Evolutionary conservation across 441 rosid genomes (phyloP), one percentile per base, ranked within the genome.

Genomic region (Bruguiera hainesii): DNA sequence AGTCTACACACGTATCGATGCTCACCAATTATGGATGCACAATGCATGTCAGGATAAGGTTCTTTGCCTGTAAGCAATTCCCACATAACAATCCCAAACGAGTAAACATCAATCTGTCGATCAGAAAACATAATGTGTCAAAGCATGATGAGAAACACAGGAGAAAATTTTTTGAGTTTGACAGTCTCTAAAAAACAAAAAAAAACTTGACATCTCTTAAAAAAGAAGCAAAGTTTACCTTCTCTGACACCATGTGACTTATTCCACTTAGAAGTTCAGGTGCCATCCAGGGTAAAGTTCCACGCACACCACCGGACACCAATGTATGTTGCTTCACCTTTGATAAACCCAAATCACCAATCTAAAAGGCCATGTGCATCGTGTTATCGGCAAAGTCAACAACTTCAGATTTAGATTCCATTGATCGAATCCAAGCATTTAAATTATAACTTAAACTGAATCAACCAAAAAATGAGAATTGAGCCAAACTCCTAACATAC

Each of bases 81-180:
- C 98, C 98, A 95, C 99, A 92, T 90, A 61, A 92, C 99, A 68
- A 95, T 86, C 64, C 96, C 99, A 76, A 95, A 95, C 28, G 99
- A 95, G 82, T 95, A 95, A 31, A 95, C 99, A 83, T 95, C 98
- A 66, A 95, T 95, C 98, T 95, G 64, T 75, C 73, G 25, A 60
- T 68, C 63, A 66, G 30, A 63, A 74, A 48, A 28, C 13, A 78
- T 51, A 62, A 46, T 7, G 46, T 37, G 1, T 72, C 31, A 28
- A 25, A 29, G 60, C 19, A 16, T 21, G 35, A 33, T n/a, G 33
- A 64, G 31, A 65, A 31, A 68, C 20, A 13, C 33, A 61, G 48
- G 46, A 68, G 52, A 51, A n/a, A 23, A 23, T 23, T 23, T 21
- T 21, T 23, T 23, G 23, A 23, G 23, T 23, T 23, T 23, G 23